These are phyloP conservation scores for Russula sp. DNA, from an alignment of 768 basidiomycete species.

Conservation along the genomic window DNA sequence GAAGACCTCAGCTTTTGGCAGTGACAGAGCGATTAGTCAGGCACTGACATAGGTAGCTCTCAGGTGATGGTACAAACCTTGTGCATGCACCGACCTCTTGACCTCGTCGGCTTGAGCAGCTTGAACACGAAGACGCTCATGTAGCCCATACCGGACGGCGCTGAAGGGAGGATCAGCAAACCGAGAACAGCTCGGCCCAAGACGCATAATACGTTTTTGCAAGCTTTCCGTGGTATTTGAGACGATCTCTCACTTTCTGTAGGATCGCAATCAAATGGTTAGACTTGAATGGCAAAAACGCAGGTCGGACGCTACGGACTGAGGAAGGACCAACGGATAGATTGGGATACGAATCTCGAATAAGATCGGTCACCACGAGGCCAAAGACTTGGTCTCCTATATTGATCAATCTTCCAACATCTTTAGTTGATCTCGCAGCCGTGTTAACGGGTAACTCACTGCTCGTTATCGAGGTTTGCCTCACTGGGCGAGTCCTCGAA, in stretches of 20 bases:
- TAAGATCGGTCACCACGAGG: conserved; percentile 20
- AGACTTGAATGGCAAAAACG: not conserved
- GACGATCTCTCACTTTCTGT: conserved; percentile 25
- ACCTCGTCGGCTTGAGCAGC: conserved; percentile 18
- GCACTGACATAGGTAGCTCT: not conserved
- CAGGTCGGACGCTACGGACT: conserved; percentile 8
- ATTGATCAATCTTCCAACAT: conserved; percentile 10
- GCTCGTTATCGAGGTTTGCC: conserved; percentile 18
- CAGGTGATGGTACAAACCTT: conserved; percentile 7
- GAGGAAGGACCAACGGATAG: conserved; percentile 23
- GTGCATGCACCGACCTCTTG: conserved; percentile 15
- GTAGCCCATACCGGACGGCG: conserved; percentile 18
- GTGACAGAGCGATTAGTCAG: not conserved
- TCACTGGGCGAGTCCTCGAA: conserved; percentile 20
- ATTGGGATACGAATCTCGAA: conserved; percentile 14
- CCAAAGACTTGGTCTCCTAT: conserved; percentile 22
- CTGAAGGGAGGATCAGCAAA: conserved; percentile 13
- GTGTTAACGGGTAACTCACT: not conserved
- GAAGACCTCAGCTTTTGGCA: conserved; percentile 24
- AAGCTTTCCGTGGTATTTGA: conserved; percentile 16
- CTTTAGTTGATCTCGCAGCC: not conserved
- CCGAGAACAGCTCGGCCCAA: not conserved
- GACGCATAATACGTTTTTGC: conserved; percentile 10
- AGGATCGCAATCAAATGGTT: not conserved
- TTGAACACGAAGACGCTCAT: conserved; percentile 15